Conservation (phyloP, 164 flowering plant genomes). For the Platanus orientalis region DNA sequence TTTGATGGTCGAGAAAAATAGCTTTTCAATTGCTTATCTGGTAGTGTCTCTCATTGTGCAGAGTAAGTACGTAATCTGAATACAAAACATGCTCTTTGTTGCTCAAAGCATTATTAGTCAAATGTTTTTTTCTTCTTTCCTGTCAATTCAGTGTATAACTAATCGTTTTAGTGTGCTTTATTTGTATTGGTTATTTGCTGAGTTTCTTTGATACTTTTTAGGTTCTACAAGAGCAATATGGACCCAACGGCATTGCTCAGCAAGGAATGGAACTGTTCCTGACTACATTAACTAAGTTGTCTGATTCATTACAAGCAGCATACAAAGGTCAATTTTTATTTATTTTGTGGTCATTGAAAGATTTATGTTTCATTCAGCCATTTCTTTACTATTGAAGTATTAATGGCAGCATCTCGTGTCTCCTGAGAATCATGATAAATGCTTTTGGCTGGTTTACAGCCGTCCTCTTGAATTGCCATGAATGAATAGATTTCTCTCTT, state of each 20-base stretch:
- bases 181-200: not conserved
- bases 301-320: slow-evolving; percentile 46
- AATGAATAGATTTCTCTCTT: no score
- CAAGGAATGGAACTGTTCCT: slow-evolving; percentile 53
- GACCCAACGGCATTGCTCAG: slow-evolving; percentile 38
- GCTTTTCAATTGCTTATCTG: no score
- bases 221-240: slow-evolving; percentile 65
- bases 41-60: not conserved
- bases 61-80: not conserved
- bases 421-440: no score
- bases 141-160: not conserved
- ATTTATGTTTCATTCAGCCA: not conserved
- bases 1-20: no score
- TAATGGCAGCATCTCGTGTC: no score
- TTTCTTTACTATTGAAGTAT: no score
- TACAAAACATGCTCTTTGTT: not conserved
- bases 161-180: not conserved
- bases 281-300: slow-evolving; percentile 39
- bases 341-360: not conserved
- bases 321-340: slow-evolving; percentile 60
- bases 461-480: no score
- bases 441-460: no score
- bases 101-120: not conserved
- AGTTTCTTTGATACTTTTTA: slow-evolving; percentile 16
- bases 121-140: not conserved